phyloP scores from a whole-genome alignment of 2,329 filamentous ascomycete genomes.

The Alternaria tenuissima region DNA sequence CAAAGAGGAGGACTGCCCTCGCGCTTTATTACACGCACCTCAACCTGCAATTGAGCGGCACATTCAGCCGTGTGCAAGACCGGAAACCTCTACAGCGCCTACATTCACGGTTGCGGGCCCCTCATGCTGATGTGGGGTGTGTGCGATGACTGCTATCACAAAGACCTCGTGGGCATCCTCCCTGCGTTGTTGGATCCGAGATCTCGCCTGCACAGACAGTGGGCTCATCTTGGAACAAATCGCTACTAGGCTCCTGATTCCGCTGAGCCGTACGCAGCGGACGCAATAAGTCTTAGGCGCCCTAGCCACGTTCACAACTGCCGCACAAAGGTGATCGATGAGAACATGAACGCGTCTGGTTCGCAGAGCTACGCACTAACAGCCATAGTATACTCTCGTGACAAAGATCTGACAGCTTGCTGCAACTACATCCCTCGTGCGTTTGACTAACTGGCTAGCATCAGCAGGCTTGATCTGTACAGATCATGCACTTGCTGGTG shows the following conservation, averaged over 20 bases:
- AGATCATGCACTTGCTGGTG: constrained; percentile 2
- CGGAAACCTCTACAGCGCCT: constrained; percentile 6
- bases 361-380: constrained; percentile 4
- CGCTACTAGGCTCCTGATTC: constrained; percentile 3
- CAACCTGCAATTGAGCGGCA: constrained; percentile 7
- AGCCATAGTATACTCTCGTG: constrained; percentile 1
- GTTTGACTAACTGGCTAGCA: constrained; percentile 1
- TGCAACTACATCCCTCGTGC: constrained; percentile 10
- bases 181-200: constrained; percentile 14
- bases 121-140: constrained; percentile 15
- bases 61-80: constrained; percentile 3
- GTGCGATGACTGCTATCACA: constrained; percentile 3
- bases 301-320: constrained; percentile 7
- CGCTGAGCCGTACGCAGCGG: constrained; percentile 7
- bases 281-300: not conserved
- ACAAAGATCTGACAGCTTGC: constrained; percentile 1
- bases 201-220: constrained; percentile 3
- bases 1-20: constrained; percentile 1
- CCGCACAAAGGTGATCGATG: not conserved
- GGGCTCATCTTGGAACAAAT: constrained; percentile 11
- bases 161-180: constrained; percentile 7
- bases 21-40: constrained; percentile 1
- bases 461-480: constrained; percentile 6
- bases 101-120: constrained; percentile 5
- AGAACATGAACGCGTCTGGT: not conserved